Conservation (phyloP, 2,329 filamentous ascomycete species). For the Colletotrichum caudatum region DNA sequence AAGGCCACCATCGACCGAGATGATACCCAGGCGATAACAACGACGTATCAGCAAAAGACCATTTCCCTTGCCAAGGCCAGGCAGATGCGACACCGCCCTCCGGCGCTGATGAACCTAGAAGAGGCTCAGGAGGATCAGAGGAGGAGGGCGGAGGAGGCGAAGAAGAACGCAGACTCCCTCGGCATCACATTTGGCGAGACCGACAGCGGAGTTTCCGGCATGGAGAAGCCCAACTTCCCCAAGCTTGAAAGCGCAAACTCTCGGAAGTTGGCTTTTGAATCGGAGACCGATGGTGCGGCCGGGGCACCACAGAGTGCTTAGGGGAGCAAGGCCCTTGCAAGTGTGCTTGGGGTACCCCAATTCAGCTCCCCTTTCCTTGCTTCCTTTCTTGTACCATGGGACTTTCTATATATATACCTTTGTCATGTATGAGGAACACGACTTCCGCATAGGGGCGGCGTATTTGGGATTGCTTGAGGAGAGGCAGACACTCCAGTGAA, state of each 20-base stretch:
- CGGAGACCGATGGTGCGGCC: conserved; percentile 45
- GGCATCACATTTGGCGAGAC: conserved; percentile 58
- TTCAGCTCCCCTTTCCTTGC: conserved; percentile 29
- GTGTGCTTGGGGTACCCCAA: conserved; percentile 8
- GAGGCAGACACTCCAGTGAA: conserved; percentile 25
- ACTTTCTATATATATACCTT: conserved; percentile 41
- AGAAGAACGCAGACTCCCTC: conserved; percentile 53
- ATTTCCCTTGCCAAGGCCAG: conserved; percentile 91
- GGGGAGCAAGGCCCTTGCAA: conserved; percentile 3
- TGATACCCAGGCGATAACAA: conserved; percentile 80
- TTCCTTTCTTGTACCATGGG: conserved; percentile 41
- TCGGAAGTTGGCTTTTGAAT: conserved; percentile 45
- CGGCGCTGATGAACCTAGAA: conserved; percentile 82
- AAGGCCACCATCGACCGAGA: conserved; percentile 99
- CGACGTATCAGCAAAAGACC: conserved; percentile 96
- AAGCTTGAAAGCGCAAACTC: conserved; percentile 50
- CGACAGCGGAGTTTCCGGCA: conserved; percentile 58
- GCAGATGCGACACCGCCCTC: conserved; percentile 88
- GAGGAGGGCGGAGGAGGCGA: conserved; percentile 45
- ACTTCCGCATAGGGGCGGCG: conserved; percentile 41
- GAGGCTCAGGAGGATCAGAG: conserved; percentile 51
- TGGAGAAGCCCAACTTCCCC: conserved; percentile 52
- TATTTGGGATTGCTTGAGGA: conserved; percentile 39
- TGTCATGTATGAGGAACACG: conserved; percentile 43
- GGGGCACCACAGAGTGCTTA: conserved; percentile 50